Conservation (phyloP, 768 basidiomycete genomes). For the Kwoniella sp. region DNA sequence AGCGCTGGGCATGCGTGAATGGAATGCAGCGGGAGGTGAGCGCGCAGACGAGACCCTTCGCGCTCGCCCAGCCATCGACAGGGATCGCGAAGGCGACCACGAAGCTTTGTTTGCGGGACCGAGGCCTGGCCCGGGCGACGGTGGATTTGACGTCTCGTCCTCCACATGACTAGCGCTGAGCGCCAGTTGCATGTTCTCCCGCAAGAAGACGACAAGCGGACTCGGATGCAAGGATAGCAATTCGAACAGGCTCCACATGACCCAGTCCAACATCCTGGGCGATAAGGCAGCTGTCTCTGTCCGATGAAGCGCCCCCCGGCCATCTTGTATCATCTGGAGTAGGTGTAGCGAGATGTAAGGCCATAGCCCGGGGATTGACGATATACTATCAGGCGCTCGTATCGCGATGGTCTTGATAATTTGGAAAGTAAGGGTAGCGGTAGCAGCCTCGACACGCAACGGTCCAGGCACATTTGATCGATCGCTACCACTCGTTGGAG, state of each 20-base stretch:
- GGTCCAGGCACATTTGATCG: not conserved
- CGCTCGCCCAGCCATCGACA: constrained; percentile 11
- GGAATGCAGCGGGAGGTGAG: not conserved
- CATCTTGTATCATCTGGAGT: constrained; percentile 10
- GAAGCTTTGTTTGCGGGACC: too few species aligned
- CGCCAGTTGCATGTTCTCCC: constrained; percentile 18
- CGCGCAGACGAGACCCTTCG: constrained; percentile 9
- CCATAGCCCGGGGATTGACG: constrained; percentile 29
- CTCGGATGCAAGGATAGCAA: constrained; percentile 21
- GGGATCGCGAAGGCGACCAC: constrained; percentile 1
- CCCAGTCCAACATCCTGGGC: constrained; percentile 29
- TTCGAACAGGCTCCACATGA: constrained; percentile 37
- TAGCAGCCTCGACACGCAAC: not conserved
- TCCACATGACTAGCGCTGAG: constrained; percentile 12
- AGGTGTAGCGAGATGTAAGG: constrained; percentile 19
- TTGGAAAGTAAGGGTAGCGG: constrained; percentile 23
- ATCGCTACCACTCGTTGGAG: too few species aligned
- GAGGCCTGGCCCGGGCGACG: constrained; percentile 24
- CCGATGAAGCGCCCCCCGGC: constrained; percentile 18
- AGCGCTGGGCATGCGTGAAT: constrained; percentile 8
- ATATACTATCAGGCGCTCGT: constrained; percentile 26
- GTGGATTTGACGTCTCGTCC: constrained; percentile 12
- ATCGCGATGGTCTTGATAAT: constrained; percentile 37
- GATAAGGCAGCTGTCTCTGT: not conserved
- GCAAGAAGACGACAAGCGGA: constrained; percentile 28